Evolutionary conservation across 2,329 filamentous ascomycete genomes (phyloP), one percentile per base, ranked within the genome.

Genomic region (Colletotrichum gigasporum): DNA sequence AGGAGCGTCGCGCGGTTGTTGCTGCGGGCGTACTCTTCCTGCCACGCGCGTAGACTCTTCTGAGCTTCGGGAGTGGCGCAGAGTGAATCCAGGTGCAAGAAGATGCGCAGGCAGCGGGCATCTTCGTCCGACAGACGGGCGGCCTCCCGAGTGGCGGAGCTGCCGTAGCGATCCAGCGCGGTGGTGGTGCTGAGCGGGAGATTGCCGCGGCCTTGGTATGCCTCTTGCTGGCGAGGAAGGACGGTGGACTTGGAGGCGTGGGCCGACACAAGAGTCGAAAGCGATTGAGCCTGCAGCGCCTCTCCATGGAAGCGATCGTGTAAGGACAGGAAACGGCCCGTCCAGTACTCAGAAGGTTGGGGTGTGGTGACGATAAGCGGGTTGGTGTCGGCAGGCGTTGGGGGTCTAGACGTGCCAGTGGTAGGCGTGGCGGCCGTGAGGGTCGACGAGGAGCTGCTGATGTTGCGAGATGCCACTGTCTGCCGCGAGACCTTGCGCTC

Each of bases 321-420:
- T 0, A 90, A 74, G 2, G 85, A 76, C 52, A 82, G 76, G 71
- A 90, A 89, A 37, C 89, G 85, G 16, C 89, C 89, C 10, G 82
- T 78, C 89, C 89, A 91, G 73, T 89, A 90, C 3, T 79, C 73
- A 2, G 82, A 80, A 5, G 80, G 75, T 69, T 85, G 81, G 2
- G 83, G 79, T 0, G 71, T 75, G 52, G 72, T 71, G 12, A 87
- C 73, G 2, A 74, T 71, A 41, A 35, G 5, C 11, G 45, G 58
- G 10, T 65, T 65, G 11, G 24, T 10, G 18, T 63, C 45, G 24
- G 45, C 16, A 12, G 62, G 58, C 5, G 50, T 63, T 3, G 45
- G 34, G 6, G 42, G 20, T 37, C 56, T 48, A 7, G 54, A 30
- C 7, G 45, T 32, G n/a, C 54, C 39, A 0, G 57, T 53, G 12